These are phyloP conservation scores for Hymenoscyphus repandus DNA, from an alignment of 2,329 filamentous ascomycete species.

Conservation along the genomic window DNA sequence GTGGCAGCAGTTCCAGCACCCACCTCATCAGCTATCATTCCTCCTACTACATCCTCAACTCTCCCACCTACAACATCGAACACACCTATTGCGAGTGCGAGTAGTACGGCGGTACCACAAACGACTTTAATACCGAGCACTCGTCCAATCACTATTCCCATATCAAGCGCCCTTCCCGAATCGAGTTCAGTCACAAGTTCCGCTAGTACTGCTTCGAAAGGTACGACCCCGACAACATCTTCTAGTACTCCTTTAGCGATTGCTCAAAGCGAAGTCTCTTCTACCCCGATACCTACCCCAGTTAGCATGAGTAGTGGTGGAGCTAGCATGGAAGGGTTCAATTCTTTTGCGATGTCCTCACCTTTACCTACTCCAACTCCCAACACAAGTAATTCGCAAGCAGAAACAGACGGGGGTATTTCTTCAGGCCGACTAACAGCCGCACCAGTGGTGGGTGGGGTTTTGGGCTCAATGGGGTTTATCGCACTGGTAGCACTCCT, in stretches of 20 bases:
- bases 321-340: background rate
- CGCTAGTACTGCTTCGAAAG: constrained; percentile 21
- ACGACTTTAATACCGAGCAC: constrained; percentile 1
- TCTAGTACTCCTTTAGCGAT: constrained; percentile 22
- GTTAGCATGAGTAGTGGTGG: constrained; percentile 6
- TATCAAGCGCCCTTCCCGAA: constrained; percentile 2
- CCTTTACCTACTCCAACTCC: constrained; percentile 8
- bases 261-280: constrained; percentile 22
- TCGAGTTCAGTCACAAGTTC: constrained; percentile 7
- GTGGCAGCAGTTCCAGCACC: background rate
- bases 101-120: constrained; percentile 4
- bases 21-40: background rate
- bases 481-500: constrained; percentile 25
- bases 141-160: background rate
- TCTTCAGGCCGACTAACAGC: constrained; percentile 17
- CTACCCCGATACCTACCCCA: constrained; percentile 12
- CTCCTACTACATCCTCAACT: constrained; percentile 10
- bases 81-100: constrained; percentile 14
- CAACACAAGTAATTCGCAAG: constrained; percentile 11
- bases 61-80: constrained; percentile 14
- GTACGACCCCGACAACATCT: constrained; percentile 22
- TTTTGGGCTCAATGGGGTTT: constrained; percentile 26
- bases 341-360: constrained; percentile 7
- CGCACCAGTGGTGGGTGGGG: constrained; percentile 26
- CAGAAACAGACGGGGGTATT: constrained; percentile 18